Evolutionary conservation across 1,139 yeast genomes (phyloP), one percentile per base, ranked within the genome.

Genomic region (Taphrina populina): DNA sequence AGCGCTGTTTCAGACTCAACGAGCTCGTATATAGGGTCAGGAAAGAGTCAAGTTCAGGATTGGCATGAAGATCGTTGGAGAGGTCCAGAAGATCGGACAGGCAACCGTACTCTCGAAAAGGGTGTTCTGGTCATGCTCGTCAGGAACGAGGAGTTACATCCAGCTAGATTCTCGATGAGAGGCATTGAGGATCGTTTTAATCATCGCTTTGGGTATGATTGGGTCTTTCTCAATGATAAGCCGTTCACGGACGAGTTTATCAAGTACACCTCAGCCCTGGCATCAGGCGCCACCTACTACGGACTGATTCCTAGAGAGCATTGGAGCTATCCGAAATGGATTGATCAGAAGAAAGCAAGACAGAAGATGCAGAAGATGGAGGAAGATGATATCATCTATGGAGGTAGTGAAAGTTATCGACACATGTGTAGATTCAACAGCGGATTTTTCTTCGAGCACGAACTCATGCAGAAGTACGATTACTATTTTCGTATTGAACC

Each of bases 401-500:
- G 84, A 0, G 86, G 75, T 44, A 74, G 79, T 2, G 84, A 78
- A 64, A 75, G 82, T 46, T 84, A 84, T 67, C 75, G 90, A 8
- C 87, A 83, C 71, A 88, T 88, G 96, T 88, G 96, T 70, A 82
- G 96, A 67, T 88, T 76, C 68, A 95, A 88, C 69, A 82, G 92
- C 32, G 96, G 96, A 0, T 86, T 88, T 71, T 88, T 88, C 73
- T 88, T 80, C 75, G 78, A 86, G 70, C 94, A 86, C 65, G 81
- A 80, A 45, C 68, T 84, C 49, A 71, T 87, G 76, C 75, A 75
- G 59, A 83, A 83, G 39, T 88, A 83, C 69, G 87, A 83, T 62
- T 88, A 82, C 73, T 88, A 87, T 74, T 88, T 96, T 96, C 82
- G 96, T 71, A 95, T 88, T 58, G 96, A 88, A 71, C 95, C 95